These are phyloP conservation scores for Parastagonospora nodorum DNA, from an alignment of 2,329 filamentous ascomycete genomes.

Conservation along the genomic window DNA sequence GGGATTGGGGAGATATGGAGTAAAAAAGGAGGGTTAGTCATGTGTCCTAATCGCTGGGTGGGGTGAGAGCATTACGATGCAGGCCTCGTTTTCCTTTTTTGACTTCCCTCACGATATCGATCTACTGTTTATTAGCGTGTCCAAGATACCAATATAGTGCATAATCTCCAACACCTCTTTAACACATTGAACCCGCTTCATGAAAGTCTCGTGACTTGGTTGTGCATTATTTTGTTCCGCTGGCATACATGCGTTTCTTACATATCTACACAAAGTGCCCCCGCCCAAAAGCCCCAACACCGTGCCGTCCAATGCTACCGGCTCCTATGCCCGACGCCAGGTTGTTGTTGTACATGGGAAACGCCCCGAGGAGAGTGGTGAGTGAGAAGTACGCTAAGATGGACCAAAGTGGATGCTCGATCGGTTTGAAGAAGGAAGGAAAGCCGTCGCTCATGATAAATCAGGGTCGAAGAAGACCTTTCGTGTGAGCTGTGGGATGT, in stretches of 20 bases:
- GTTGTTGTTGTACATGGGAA: conserved; percentile 7
- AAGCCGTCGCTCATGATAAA: background rate
- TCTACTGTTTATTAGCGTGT: background rate
- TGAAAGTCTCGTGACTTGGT: background rate
- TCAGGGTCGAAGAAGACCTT: conserved; percentile 35
- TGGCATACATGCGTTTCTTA: conserved; percentile 5
- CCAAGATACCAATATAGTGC: background rate
- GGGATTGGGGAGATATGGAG: background rate
- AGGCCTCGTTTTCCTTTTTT: background rate
- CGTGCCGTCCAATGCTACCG: background rate
- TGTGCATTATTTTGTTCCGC: conserved; percentile 5
- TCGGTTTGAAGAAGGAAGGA: background rate
- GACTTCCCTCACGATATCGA: background rate
- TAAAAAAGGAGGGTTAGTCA: background rate
- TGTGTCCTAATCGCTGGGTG: too few relatives aligned
- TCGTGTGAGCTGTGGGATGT: conserved; percentile 25
- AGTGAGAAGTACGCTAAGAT: conserved; percentile 8
- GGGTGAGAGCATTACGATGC: background rate
- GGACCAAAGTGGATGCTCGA: conserved; percentile 4
- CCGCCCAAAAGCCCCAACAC: background rate
- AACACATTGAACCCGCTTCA: background rate
- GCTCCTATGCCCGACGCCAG: background rate
- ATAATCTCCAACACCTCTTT: background rate
- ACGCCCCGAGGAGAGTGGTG: conserved; percentile 7
- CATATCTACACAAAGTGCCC: conserved; percentile 6